Percentiles rank a stretch among this genome's conserved stretches.
Conservation (phyloP, 2,329 filamentous ascomycete genomes). For the Fusarium nanum region DNA sequence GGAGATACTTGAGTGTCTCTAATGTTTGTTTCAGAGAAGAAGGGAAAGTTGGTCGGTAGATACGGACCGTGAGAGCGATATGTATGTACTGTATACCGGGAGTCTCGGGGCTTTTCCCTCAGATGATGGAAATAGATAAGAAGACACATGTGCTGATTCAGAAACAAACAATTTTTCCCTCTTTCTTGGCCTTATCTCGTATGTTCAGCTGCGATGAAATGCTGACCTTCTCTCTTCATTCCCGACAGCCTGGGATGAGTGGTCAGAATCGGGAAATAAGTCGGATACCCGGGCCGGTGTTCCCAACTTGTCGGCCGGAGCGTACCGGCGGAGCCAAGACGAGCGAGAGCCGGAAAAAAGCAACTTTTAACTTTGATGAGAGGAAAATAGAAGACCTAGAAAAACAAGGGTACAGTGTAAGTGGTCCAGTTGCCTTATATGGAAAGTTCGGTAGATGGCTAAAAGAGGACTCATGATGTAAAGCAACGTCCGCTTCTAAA, state of each 20-base stretch:
- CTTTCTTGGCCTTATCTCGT: conserved; percentile 6
- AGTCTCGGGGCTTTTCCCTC: not conserved
- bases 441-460: conserved; percentile 21
- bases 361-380: not conserved
- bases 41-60: conserved; percentile 35
- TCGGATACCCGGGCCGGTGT: conserved; percentile 41
- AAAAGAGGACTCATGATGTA: conserved; percentile 1
- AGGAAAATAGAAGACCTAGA: not conserved
- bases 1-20: conserved; percentile 10
- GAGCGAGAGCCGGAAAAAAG: conserved; percentile 28
- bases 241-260: conserved; percentile 30
- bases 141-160: not conserved
- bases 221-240: not conserved
- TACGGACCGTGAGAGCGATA: conserved; percentile 44
- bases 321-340: conserved; percentile 29
- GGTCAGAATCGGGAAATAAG: conserved; percentile 16
- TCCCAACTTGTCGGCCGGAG: conserved; percentile 29
- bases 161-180: not conserved
- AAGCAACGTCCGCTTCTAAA: conserved; percentile 4
- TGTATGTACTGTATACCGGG: not conserved
- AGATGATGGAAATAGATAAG: not conserved
- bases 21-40: not conserved
- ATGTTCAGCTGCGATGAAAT: conserved; percentile 4
- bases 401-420: not conserved
- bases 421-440: conserved; percentile 11